Evolutionary conservation across 345 rosid genomes (phyloP).

Genomic region (Salix suchowensis): DNA sequence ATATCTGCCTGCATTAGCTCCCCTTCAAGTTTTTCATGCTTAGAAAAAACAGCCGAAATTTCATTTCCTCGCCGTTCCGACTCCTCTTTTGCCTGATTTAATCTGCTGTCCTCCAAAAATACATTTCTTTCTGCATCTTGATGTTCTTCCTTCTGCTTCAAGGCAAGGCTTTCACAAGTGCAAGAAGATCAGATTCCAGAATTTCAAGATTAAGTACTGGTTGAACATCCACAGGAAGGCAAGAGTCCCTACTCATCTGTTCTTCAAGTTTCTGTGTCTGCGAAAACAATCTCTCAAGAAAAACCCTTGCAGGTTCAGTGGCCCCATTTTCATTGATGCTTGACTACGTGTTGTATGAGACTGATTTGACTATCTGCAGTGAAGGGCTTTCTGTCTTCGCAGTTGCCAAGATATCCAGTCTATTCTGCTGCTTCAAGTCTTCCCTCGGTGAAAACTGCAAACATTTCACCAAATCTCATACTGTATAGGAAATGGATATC

Average conservation of each 20-base stretch:
- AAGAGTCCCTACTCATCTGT: constrained; percentile 36
- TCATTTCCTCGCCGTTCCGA: constrained; percentile 46
- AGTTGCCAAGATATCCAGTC: constrained; percentile 15
- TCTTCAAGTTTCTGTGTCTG: constrained; percentile 60
- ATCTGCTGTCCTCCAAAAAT: constrained; percentile 45
- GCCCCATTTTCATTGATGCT: constrained; percentile 48
- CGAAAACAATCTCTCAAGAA: constrained; percentile 64
- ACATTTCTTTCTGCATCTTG: constrained; percentile 53
- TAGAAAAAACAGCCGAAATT: constrained; percentile 42
- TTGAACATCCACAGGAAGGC: constrained; percentile 21
- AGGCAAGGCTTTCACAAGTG: constrained; percentile 59
- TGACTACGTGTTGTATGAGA: constrained; percentile 32
- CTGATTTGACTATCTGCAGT: constrained; percentile 29
- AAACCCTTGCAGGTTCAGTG: constrained; percentile 44
- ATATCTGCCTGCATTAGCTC: constrained; percentile 53
- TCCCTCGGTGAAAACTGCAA: constrained; percentile 38
- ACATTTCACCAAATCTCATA: neutral
- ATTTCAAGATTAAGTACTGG: constrained; percentile 37
- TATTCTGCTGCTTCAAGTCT: constrained; percentile 33
- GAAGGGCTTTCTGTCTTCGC: constrained; percentile 18
- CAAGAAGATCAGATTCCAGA: constrained; percentile 65
- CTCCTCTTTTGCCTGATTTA: constrained; percentile 50
- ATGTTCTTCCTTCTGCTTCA: constrained; percentile 65
- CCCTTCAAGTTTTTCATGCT: constrained; percentile 52
- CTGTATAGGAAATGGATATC: neutral